Evolutionary conservation across 257 asterid genomes (phyloP), one percentile per base, ranked within the genome.

Genomic region (Primulina huaijiensis): DNA sequence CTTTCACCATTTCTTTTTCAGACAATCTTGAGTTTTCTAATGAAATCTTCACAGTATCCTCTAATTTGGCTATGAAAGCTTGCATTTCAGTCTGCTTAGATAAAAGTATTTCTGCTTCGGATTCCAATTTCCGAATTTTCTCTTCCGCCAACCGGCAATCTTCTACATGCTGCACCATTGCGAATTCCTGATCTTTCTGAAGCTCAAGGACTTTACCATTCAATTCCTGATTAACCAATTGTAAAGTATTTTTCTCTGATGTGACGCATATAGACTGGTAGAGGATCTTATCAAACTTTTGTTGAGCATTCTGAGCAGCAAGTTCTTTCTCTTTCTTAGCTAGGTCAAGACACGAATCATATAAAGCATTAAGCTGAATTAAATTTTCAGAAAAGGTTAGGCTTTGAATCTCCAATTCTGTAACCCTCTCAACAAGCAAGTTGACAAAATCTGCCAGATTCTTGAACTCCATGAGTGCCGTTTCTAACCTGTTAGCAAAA

Each of bases 151-250:
- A 79, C 67, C 81, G 89, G 75, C 95, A 88, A 81, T 94, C 97
- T 81, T 91, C 97, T 40, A 90, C 96, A 72, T 94, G 97, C 82
- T 91, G 97, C 76, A 88, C 97, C 96, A 88, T 85, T 30, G 88
- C 67, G 74, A 76, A 84, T 80, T 91, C 96, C 75, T 86, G 97
- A 74, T 84, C 97, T 81, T 91, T 91, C 89, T 85, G 96, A 81
- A 88, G 93, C 70, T 85, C 93, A 76, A 72, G 75, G 79, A 91
- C 79, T 78, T 83, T 91, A 69, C 69, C 71, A 68, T 85, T 71
- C 82, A 94, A 69, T 27, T 86, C 95, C 64, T 82, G 82, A 88
- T 83, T 89, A 66, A 72, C 83, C 78, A 78, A 68, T 75, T 75
- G 84, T 60, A 91, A 70, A 75, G 75, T 76, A 81, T 83, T 78